These are phyloP conservation scores for Mangifera indica DNA, from an alignment of 345 rosid genomes.

Conservation along the genomic window DNA sequence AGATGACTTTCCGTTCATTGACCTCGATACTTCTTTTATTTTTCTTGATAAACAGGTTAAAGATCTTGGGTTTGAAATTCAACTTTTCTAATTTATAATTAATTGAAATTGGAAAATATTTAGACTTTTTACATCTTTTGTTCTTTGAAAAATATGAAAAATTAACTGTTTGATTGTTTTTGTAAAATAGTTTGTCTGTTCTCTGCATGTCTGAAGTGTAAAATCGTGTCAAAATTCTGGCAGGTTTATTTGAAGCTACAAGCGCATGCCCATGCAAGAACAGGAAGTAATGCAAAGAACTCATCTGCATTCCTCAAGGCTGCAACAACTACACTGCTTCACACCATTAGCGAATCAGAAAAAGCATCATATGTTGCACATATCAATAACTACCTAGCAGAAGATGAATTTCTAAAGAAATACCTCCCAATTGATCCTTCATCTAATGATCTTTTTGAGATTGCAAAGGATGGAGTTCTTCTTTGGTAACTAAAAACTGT, in stretches of 20 bases:
- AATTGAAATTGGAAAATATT: neutral
- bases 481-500: conserved; percentile 58
- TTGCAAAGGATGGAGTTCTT: conserved; percentile 88
- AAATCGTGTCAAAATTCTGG: conserved; percentile 7
- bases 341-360: conserved; percentile 93
- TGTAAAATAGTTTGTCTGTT: neutral
- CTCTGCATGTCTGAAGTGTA: neutral
- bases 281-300: conserved; percentile 73
- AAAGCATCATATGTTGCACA: conserved; percentile 89
- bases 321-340: conserved; percentile 89
- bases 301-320: conserved; percentile 94
- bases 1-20: too few species aligned
- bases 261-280: conserved; percentile 75
- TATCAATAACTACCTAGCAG: conserved; percentile 83
- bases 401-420: conserved; percentile 71
- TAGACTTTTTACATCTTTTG: neutral
- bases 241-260: conserved; percentile 88
- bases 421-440: conserved; percentile 78
- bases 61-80: neutral
- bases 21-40: neutral
- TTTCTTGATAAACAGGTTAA: neutral
- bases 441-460: conserved; percentile 91
- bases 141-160: neutral
- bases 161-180: neutral
- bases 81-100: neutral